Percentiles rank a stretch among this genome's conserved stretches.
phyloP scores from a whole-genome alignment of 2,329 filamentous ascomycete genomes.

The Fusarium nurragi region DNA sequence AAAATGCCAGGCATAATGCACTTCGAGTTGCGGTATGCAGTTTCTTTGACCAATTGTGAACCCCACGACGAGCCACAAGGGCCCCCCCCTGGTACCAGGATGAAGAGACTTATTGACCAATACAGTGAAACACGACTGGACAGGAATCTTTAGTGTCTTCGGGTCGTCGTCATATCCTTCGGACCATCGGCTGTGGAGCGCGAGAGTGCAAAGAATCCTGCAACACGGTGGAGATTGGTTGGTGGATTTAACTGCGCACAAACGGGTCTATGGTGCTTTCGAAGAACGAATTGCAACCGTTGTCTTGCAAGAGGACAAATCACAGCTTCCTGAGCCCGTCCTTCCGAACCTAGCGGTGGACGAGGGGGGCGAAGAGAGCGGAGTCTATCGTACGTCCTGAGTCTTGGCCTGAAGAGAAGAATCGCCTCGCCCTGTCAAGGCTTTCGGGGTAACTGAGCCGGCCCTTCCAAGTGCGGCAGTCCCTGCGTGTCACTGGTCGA shows the following conservation, averaged over 20 bases:
- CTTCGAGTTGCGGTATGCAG: constrained; percentile 24
- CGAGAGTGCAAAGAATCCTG: constrained; percentile 14
- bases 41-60: constrained; percentile 32
- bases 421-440: not conserved
- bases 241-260: constrained; percentile 28
- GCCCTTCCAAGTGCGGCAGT: constrained; percentile 9
- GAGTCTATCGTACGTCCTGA: not conserved
- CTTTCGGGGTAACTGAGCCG: constrained; percentile 7
- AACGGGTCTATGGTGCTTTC: constrained; percentile 19
- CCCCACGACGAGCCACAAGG: constrained; percentile 10
- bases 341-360: constrained; percentile 7
- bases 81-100: constrained; percentile 5
- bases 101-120: constrained; percentile 31
- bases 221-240: constrained; percentile 26
- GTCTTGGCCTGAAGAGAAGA: not conserved
- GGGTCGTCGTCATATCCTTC: constrained; percentile 44
- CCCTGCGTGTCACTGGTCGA: not conserved
- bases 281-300: constrained; percentile 21
- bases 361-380: not conserved
- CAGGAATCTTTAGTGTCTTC: constrained; percentile 39
- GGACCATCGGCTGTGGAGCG: constrained; percentile 43
- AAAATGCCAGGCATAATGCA: constrained; percentile 1
- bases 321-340: constrained; percentile 4
- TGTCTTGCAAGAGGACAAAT: constrained; percentile 33
- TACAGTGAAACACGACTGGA: constrained; percentile 18